Conservation (phyloP, 140 eudicot species). For the Bidens hawaiensis region DNA sequence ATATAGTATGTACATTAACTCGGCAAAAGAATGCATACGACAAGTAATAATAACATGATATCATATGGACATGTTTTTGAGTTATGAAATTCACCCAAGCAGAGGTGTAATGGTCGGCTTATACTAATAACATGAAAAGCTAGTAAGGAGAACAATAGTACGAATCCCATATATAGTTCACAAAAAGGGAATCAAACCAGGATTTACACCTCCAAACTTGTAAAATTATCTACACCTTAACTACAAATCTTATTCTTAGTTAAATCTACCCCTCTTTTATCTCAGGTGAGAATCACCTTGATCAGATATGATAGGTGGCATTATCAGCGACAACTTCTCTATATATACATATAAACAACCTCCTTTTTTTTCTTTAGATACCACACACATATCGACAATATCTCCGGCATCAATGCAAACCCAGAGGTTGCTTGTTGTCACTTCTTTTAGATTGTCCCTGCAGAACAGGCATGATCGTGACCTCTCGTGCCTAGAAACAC, state of each 20-base stretch:
- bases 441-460: slow-evolving; percentile 45
- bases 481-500: slow-evolving; percentile 40
- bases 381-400: slow-evolving; percentile 26
- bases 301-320: slow-evolving; percentile 24
- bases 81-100: too few species aligned
- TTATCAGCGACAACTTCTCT: slow-evolving; percentile 40
- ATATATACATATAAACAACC: slow-evolving; percentile 48
- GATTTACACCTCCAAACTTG: slow-evolving; percentile 30
- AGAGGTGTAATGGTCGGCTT: too few species aligned
- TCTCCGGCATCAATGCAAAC: slow-evolving; percentile 38
- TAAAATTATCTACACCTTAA: slow-evolving; percentile 31
- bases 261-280: slow-evolving; percentile 22
- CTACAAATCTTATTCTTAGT: slow-evolving; percentile 15
- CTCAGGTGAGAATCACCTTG: slow-evolving; percentile 29
- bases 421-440: slow-evolving; percentile 48
- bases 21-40: too few species aligned
- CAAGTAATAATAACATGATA: too few species aligned
- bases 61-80: too few species aligned
- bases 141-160: slow-evolving; percentile 9
- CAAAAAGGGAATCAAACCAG: slow-evolving; percentile 24
- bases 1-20: too few species aligned
- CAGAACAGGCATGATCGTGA: slow-evolving; percentile 71
- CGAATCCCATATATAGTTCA: slow-evolving; percentile 6
- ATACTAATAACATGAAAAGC: too few species aligned
- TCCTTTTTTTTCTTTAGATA: slow-evolving; percentile 30